These are phyloP conservation scores for Ganoderma boninense DNA, from an alignment of 1,284 basidiomycete species.

Conservation along the genomic window DNA sequence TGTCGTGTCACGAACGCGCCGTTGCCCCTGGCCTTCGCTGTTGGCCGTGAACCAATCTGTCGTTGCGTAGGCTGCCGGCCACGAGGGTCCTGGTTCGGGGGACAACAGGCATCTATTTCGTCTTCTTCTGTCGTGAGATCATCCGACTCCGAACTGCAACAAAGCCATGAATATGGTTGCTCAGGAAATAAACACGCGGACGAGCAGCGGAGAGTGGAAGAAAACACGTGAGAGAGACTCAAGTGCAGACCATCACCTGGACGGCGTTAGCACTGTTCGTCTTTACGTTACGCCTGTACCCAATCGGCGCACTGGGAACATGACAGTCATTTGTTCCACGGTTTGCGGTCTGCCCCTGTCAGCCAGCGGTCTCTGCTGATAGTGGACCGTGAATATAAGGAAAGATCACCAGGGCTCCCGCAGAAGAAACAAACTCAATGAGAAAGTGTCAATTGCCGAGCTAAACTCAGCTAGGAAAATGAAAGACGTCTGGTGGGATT, in stretches of 20 bases:
- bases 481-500: background rate
- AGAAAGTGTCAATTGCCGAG: background rate
- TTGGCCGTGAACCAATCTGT: conserved; percentile 23
- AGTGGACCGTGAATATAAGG: background rate
- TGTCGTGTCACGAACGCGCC: conserved; percentile 26
- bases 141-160: conserved; percentile 55
- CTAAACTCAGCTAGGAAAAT: background rate
- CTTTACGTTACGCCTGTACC: background rate
- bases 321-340: background rate
- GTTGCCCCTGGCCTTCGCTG: conserved; percentile 13
- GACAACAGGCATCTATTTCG: conserved; percentile 50
- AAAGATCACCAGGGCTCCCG: background rate
- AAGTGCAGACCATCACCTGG: background rate
- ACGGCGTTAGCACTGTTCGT: background rate
- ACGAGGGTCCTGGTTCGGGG: conserved; percentile 42
- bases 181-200: background rate
- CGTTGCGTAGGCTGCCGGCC: conserved; percentile 48
- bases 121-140: conserved; percentile 52
- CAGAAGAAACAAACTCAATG: background rate
- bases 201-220: background rate
- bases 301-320: background rate
- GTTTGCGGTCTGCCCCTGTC: background rate
- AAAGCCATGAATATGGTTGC: background rate
- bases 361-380: background rate
- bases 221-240: background rate